Base-by-base conservation (phyloP, 805 yeast species). In the Ogataea methylovora region DNA sequence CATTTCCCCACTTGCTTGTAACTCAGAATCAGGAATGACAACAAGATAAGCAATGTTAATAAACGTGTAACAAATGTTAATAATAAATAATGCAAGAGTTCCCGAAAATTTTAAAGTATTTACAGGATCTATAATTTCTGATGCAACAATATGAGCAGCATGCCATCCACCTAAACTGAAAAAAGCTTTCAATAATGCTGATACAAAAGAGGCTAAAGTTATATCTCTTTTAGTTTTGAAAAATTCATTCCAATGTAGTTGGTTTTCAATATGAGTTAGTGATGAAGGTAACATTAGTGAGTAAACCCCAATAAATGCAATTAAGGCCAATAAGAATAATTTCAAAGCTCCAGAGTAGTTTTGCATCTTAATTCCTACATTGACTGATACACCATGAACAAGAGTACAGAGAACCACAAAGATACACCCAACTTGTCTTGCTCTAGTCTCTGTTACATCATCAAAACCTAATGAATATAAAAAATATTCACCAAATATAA, bases 301-400 rank as follows among this genome's bases (percentile, higher is more conserved):
- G 44, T 75, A 79, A 2, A 78, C 13, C 0, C 88, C 84, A 0
- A 81, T 71, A 4, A 67, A 32, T 3, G 75, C 62, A 66, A 82
- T 72, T 1, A 78, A 51, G 0, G 55, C 65, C 27, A 81, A 63
- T 21, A 82, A 55, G 3, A 60, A 49, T 30, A 83, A 49, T 50
- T 83, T 83, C 49, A 82, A 46, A 7, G 65, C 65, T 0, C 92
- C 90, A 4, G 81, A 53, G 10, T 71, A 39, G 45, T 80, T 81
- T 48, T 81, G 87, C 11, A 79, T 59, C 12, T 56, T 49, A 2
- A 82, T 67, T 0, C 88, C 88, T 42, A 67, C 67, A 36, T 59
- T 69, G 2, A 77, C 72, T 19, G 85, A 76, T 4, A 69, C 32
- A 0, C 85, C 76, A 44, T 81, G 84, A 13, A 79, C 52, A 0